Evolutionary conservation across 2,329 filamentous ascomycete genomes (phyloP), one percentile per base, ranked within the genome.

Genomic region (Apiospora hydei): DNA sequence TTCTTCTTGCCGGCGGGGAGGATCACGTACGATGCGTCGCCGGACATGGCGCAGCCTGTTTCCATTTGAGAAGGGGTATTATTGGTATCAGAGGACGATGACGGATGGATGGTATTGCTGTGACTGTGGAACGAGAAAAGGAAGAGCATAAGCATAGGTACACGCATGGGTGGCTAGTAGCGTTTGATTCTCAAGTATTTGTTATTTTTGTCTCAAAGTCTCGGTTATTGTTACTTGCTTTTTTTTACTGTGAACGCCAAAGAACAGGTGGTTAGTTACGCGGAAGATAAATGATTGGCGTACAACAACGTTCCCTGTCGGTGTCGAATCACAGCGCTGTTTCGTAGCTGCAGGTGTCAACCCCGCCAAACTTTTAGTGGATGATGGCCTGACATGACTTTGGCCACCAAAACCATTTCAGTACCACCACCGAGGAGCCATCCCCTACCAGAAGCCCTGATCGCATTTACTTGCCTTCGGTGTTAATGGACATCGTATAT

Each of bases 1-100:
- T 89, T 89, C 77, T 89, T 89, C 71, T 75, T 89, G 71, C 88
- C 88, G 0, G 86, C 87, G 0, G 88, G 88, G 1, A 81, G 87
- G 47, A 89, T 90, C 70, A 83, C 83, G 41, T 88, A 88, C 75
- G 81, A 83, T 71, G 84, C 82, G 8, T 82, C 81, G 71, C 85
- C 85, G 1, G 83, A 79, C 21, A 82, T 82, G 74, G 80, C 81
- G 24, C 84, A 86, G 78, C 84, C 84, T 3, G 30, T 49, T 3
- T 46, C 67, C 14, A 47, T 68, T 46, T 67, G 34, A 30, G 26
- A 18, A 67, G 46, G 46, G 46, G 6, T 47, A 21, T 2, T 16
- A 21, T 3, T 0, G 43, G 14, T 16, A 46, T 1, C 26, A 30
- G 26, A 30, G 26, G 26, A 41, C 7, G 38, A 41, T 11, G 38